Evolutionary conservation across 768 basidiomycete species (phyloP).

Genomic region (Tylopilus vinaceipallidus): DNA sequence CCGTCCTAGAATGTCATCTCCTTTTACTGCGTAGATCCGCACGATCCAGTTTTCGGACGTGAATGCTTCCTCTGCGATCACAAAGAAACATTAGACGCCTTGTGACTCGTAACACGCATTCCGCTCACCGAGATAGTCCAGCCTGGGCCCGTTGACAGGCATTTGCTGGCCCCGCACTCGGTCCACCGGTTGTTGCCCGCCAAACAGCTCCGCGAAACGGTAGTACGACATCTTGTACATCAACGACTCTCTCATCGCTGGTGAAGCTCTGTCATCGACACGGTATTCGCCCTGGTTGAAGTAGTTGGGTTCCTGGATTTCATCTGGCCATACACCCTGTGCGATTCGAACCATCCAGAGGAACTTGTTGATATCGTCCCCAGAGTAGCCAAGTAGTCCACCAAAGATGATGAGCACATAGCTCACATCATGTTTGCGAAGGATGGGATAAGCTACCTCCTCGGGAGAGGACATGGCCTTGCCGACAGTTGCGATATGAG

Average conservation of each 20-base stretch:
- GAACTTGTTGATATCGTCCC: constrained; percentile 99
- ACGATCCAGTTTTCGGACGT: constrained; percentile 99
- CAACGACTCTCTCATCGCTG: constrained; percentile 90
- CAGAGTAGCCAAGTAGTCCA: constrained; percentile 93
- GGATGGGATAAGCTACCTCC: constrained; percentile 95
- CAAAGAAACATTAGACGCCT: neutral
- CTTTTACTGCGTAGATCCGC: constrained; percentile 93
- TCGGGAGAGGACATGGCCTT: constrained; percentile 96
- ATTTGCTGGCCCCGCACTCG: constrained; percentile 87
- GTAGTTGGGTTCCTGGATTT: constrained; percentile 93
- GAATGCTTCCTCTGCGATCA: constrained; percentile 83
- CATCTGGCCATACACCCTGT: constrained; percentile 97
- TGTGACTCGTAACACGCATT: neutral
- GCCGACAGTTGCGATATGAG: constrained; percentile 97
- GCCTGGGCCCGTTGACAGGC: constrained; percentile 71
- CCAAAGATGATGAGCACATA: constrained; percentile 98
- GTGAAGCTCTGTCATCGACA: constrained; percentile 80
- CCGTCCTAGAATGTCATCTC: constrained; percentile 87
- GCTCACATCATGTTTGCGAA: constrained; percentile 95
- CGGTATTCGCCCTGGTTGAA: constrained; percentile 96
- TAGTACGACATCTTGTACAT: constrained; percentile 99
- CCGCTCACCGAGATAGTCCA: constrained; percentile 82
- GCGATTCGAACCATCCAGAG: constrained; percentile 97
- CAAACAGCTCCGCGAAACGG: constrained; percentile 89
- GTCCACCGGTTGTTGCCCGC: constrained; percentile 69